Evolutionary conservation across 177 flowering plant species (phyloP), one percentile per base, ranked within the genome.

Genomic region (Vitis hybrid): DNA sequence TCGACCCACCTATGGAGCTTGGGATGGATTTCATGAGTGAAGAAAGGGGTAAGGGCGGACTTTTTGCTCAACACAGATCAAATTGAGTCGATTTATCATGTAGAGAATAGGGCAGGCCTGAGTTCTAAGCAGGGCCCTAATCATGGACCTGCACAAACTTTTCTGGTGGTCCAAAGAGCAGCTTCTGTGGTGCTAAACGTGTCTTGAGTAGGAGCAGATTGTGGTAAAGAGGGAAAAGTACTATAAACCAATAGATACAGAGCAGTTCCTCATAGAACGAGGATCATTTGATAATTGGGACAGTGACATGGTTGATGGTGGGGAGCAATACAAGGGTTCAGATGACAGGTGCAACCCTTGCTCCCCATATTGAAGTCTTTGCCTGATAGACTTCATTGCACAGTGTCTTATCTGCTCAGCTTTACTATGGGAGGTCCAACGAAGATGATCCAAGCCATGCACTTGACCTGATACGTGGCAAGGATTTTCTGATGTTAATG

Each of bases 161-260:
- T 27, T 27, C 30, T 27, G 30, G 30, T 27, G 30, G 30, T 3
- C 4, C 30, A 27, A 27, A 27, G 30, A 27, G 30, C 30, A 3
- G 30, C 30, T 27, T 3, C 30, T 27, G 30, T 27, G 30, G 30
- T 27, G 30, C 30, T 27, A 27, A 27, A 27, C 30, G 0, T 27
- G 30, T 27, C 30, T 95, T 77, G 92, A 87, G 3, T 91, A 93
- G 84, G 94, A 93, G 72, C 98, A 89, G 83, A 83, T 93, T 79
- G 97, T 95, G 32, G 86, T 91, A 13, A 91, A 96, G 97, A 89
- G 97, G 75, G 98, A 98, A n/a, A 77, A 88, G 72, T 80, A 89
- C 76, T 86, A 88, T 56, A 78, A 74, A 59, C 89, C 91, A 51
- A 10, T 56, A 14, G 81, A 81, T 66, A 74, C 65, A 48, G 87